A percentile compares a stretch with the other conserved stretches of the same genome.
phyloP scores from a whole-genome alignment of 2,329 filamentous ascomycete genomes.

The Triangularia setosa region DNA sequence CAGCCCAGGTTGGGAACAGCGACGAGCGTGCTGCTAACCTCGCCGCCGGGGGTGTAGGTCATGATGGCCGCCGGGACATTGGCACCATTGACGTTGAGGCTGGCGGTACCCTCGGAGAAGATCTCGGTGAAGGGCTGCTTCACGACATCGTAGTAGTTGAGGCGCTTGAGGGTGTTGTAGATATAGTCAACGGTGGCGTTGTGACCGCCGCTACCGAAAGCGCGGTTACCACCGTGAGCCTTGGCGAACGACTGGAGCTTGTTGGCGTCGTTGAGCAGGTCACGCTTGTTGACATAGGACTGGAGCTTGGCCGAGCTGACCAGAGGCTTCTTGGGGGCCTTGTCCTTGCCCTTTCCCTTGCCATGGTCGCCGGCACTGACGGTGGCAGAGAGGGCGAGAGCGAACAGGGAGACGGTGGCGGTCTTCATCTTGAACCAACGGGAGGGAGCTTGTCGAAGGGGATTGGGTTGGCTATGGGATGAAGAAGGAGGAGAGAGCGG shows the following conservation, averaged over 20 bases:
- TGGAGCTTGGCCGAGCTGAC: constrained; percentile 24
- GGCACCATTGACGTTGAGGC: constrained; percentile 31
- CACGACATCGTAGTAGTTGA: constrained; percentile 40
- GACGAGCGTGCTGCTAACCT: constrained; percentile 40
- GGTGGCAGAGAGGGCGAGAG: constrained; percentile 17
- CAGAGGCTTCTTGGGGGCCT: constrained; percentile 10
- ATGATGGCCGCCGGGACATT: constrained; percentile 31
- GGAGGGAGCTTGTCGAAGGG: background rate
- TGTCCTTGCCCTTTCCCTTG: background rate
- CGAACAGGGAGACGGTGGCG: constrained; percentile 10
- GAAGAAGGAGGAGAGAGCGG: background rate
- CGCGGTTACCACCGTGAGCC: constrained; percentile 40
- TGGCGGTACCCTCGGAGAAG: constrained; percentile 30
- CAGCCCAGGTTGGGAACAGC: constrained; percentile 52
- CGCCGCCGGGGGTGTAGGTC: constrained; percentile 50
- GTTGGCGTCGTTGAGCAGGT: constrained; percentile 41
- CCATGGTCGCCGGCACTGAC: background rate
- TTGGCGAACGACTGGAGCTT: constrained; percentile 44
- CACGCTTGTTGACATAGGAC: constrained; percentile 34
- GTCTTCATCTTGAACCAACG: constrained; percentile 16
- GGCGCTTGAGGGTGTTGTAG: constrained; percentile 36
- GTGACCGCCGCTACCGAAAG: constrained; percentile 43
- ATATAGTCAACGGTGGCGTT: constrained; percentile 45
- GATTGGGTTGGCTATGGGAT: background rate
- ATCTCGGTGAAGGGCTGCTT: constrained; percentile 44